phyloP scores from a whole-genome alignment of 345 rosid species.

The Rhizophora apiculata region DNA sequence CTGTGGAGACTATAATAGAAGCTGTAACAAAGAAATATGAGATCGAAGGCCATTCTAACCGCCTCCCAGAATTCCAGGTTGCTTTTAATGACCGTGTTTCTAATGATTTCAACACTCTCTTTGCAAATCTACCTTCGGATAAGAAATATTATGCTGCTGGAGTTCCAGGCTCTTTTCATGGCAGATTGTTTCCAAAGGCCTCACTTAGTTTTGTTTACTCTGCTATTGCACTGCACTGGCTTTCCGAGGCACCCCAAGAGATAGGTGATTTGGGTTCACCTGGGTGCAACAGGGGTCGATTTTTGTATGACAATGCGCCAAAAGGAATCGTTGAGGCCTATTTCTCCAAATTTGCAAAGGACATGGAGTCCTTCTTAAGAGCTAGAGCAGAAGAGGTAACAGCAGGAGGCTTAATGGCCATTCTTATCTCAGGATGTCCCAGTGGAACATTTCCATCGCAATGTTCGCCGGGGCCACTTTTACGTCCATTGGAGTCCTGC shows the following conservation, averaged over 20 bases:
- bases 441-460: conserved; percentile 1
- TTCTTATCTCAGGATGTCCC: conserved; percentile 10
- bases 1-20: conserved; percentile 2
- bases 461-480: neutral
- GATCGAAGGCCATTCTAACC: neutral
- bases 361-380: conserved; percentile 10
- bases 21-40: neutral
- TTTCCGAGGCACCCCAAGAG: conserved; percentile 7
- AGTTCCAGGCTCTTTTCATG: conserved; percentile 20
- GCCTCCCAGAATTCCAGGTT: conserved; percentile 13
- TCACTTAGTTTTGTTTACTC: conserved; percentile 8
- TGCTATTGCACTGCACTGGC: conserved; percentile 14
- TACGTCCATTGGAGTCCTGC: conserved; percentile 6
- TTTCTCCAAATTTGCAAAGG: conserved; percentile 7
- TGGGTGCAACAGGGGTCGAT: conserved; percentile 8
- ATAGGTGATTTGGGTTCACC: conserved; percentile 4
- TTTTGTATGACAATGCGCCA: conserved; percentile 9
- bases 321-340: conserved; percentile 17
- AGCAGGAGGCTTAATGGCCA: conserved; percentile 13
- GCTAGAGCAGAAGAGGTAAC: conserved; percentile 19
- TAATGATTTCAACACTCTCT: conserved; percentile 14
- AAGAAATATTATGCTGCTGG: conserved; percentile 11
- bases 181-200: conserved; percentile 15
- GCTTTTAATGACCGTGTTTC: conserved; percentile 8
- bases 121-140: conserved; percentile 6